Evolutionary conservation across 163 green algal species (phyloP).

Genomic region (Volvox carteri): DNA sequence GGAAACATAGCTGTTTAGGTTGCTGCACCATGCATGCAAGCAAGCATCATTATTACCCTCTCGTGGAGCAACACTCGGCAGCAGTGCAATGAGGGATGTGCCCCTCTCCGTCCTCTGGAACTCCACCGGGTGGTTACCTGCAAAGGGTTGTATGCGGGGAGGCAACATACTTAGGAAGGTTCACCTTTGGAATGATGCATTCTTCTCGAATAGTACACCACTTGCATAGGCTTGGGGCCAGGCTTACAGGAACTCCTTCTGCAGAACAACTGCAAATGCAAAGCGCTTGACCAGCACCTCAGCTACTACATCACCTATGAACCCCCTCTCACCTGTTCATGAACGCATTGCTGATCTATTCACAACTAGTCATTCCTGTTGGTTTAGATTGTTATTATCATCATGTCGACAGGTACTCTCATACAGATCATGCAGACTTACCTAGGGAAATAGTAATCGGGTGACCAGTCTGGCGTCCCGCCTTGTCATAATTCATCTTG

Average conservation of each 20-base stretch:
- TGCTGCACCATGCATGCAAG: not conserved
- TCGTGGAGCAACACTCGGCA: not conserved
- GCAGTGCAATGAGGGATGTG: not conserved
- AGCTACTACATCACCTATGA: no score
- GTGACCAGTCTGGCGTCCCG: not conserved
- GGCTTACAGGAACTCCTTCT: no score
- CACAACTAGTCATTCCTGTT: no score
- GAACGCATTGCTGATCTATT: no score
- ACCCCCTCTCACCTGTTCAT: no score
- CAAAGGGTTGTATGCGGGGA: not conserved
- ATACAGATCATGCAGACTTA: not conserved
- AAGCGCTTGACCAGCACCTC: no score
- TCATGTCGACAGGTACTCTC: not conserved
- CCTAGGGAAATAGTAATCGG: slow-evolving; percentile 7
- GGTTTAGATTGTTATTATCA: no score
- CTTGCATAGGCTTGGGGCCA: no score
- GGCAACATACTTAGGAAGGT: not conserved
- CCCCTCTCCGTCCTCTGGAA: not conserved
- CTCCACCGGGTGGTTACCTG: slow-evolving; percentile 8
- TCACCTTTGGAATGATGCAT: no score
- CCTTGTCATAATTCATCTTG: slow-evolving; percentile 13
- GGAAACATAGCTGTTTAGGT: not conserved
- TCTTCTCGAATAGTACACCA: no score
- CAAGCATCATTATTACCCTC: not conserved
- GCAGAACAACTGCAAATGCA: not conserved